Evolutionary conservation across 176 grass and related monocot genomes (phyloP).

Genomic region (Lolium rigidum): DNA sequence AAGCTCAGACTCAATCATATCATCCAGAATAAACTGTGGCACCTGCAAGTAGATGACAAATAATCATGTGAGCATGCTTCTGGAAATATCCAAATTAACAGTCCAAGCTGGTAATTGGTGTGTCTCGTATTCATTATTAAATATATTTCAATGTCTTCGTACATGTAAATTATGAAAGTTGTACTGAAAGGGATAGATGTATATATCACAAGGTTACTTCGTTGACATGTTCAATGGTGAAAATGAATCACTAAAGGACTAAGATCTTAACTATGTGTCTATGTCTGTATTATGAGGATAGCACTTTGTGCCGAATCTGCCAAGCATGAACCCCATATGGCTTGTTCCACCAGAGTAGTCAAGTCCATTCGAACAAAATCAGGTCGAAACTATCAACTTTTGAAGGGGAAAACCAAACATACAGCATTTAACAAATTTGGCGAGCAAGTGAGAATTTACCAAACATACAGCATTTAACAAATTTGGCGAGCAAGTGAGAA

Average conservation of each 20-base stretch:
- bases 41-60: conserved; percentile 64
- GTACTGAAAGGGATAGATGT: background rate
- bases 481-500: conserved; percentile 1
- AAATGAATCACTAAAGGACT: background rate
- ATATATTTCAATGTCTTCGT: conserved; percentile 15
- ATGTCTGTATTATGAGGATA: background rate
- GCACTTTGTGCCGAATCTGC: conserved; percentile 18
- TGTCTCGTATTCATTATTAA: background rate
- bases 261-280: background rate
- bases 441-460: no score
- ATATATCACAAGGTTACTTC: background rate
- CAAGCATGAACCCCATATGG: conserved; percentile 5
- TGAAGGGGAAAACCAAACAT: background rate
- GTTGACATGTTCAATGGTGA: conserved; percentile 6
- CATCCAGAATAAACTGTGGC: conserved; percentile 96
- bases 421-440: background rate
- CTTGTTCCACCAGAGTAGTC: conserved; percentile 13
- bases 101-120: conserved; percentile 5
- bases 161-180: conserved; percentile 14
- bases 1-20: conserved; percentile 89
- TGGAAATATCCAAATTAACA: background rate
- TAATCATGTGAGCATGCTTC: conserved; percentile 31
- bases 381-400: background rate
- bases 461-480: background rate
- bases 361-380: conserved; percentile 9